Evolutionary conservation across 2,329 filamentous ascomycete genomes (phyloP).

Genomic region (Xylariales sp.): DNA sequence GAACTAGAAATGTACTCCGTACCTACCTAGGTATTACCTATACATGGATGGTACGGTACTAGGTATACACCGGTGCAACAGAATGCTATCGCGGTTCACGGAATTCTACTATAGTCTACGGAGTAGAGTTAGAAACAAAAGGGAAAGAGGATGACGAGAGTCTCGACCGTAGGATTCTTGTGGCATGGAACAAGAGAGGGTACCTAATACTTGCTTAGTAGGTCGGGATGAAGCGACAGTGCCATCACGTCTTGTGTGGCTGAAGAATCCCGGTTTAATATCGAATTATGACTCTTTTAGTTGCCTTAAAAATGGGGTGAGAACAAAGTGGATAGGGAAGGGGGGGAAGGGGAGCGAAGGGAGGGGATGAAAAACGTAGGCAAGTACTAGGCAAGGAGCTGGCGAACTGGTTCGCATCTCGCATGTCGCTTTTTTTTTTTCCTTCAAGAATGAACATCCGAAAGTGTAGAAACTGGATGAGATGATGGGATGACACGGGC

Average conservation of each 20-base stretch:
- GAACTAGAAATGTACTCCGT: too few relatives aligned
- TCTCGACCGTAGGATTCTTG: too few relatives aligned
- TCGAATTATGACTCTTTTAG: conserved; percentile 12
- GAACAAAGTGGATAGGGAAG: neutral
- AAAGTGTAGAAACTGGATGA: conserved; percentile 31
- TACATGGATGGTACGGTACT: too few relatives aligned
- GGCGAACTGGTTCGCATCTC: conserved; percentile 23
- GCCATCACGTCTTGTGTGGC: conserved; percentile 9
- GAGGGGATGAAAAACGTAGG: neutral
- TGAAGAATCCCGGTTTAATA: conserved; percentile 2
- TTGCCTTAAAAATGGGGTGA: neutral
- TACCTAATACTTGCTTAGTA: neutral
- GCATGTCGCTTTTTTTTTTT: too few relatives aligned
- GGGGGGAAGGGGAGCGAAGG: neutral
- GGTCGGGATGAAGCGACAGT: neutral
- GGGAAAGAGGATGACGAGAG: too few relatives aligned
- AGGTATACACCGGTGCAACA: too few relatives aligned
- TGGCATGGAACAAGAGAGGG: too few relatives aligned
- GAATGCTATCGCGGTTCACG: too few relatives aligned
- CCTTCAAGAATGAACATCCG: too few relatives aligned
- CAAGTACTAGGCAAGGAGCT: neutral
- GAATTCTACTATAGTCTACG: too few relatives aligned
- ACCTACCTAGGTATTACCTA: too few relatives aligned
- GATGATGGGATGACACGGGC: neutral
- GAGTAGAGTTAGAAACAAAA: too few relatives aligned